Conservation (phyloP, 192 early-diverging fungal species). For the Mortierella antarctica region DNA sequence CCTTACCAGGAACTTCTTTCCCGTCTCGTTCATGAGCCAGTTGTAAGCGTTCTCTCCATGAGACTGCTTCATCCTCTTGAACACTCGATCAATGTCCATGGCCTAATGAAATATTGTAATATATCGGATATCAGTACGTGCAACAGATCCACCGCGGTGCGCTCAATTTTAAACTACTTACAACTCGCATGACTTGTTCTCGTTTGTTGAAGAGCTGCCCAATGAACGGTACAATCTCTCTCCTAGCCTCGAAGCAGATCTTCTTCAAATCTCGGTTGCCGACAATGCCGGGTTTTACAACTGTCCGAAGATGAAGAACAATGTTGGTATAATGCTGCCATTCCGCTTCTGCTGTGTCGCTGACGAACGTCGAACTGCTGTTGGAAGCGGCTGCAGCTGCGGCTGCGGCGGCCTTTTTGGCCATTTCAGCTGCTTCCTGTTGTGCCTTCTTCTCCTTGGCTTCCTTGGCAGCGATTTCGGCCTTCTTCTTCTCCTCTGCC, state of each 20-base stretch:
- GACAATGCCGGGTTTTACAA: constrained; percentile 48
- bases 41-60: constrained; percentile 43
- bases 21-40: constrained; percentile 64
- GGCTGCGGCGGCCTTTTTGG: constrained; percentile 26
- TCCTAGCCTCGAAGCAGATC: constrained; percentile 18
- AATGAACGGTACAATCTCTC: constrained; percentile 54
- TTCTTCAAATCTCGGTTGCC: constrained; percentile 42
- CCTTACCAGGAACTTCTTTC: constrained; percentile 70
- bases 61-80: constrained; percentile 20
- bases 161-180: constrained; percentile 16
- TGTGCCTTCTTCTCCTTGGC: constrained; percentile 26
- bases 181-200: constrained; percentile 55
- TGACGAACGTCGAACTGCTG: constrained; percentile 1
- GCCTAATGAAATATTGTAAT: constrained; percentile 14
- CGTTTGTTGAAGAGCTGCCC: constrained; percentile 59
- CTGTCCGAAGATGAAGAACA: constrained; percentile 50
- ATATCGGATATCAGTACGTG: too few relatives aligned
- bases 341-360: constrained; percentile 30
- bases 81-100: constrained; percentile 22
- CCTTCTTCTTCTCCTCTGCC: constrained; percentile 34
- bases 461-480: constrained; percentile 13
- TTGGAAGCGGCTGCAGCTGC: constrained; percentile 8
- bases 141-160: neutral
- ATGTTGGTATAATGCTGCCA: constrained; percentile 42
- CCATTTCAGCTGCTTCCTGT: constrained; percentile 18